Evolutionary conservation across 2,329 filamentous ascomycete genomes (phyloP).

Genomic region (Stachybotrys chartarum): DNA sequence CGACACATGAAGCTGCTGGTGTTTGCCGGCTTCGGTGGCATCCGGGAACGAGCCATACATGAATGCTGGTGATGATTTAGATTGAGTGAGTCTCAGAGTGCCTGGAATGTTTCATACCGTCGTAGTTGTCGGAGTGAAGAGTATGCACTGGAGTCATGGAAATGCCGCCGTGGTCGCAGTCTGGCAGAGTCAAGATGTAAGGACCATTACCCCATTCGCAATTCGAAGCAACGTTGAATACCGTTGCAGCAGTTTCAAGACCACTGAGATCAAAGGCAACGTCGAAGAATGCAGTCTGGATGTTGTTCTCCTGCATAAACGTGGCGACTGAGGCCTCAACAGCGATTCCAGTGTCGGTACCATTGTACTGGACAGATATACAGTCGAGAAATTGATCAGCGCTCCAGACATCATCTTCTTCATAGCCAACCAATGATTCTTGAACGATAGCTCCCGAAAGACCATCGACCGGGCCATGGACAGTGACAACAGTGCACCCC

Average conservation of each 20-base stretch:
- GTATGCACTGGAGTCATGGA: not conserved
- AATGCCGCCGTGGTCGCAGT: not conserved
- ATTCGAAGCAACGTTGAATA: not conserved
- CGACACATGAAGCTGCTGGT: not conserved
- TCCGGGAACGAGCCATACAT: not conserved
- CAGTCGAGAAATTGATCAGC: not conserved
- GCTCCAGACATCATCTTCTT: not conserved
- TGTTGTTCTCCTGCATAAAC: not conserved
- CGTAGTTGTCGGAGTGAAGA: not conserved
- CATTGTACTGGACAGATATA: not conserved
- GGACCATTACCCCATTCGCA: not conserved
- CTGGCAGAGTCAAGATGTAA: not conserved
- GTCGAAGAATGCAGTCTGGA: not conserved
- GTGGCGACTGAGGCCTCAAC: not conserved
- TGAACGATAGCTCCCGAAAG: not conserved
- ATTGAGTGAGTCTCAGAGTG: too few species aligned
- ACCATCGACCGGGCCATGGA: not conserved
- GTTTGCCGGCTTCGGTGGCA: not conserved
- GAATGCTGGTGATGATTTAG: not conserved
- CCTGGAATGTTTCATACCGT: not conserved
- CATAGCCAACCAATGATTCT: not conserved
- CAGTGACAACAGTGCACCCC: not conserved
- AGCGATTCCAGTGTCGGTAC: not conserved
- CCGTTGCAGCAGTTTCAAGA: not conserved
- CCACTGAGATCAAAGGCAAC: not conserved